Evolutionary conservation across 129 eudicot species (phyloP).

Genomic region (Tagetes erecta): DNA sequence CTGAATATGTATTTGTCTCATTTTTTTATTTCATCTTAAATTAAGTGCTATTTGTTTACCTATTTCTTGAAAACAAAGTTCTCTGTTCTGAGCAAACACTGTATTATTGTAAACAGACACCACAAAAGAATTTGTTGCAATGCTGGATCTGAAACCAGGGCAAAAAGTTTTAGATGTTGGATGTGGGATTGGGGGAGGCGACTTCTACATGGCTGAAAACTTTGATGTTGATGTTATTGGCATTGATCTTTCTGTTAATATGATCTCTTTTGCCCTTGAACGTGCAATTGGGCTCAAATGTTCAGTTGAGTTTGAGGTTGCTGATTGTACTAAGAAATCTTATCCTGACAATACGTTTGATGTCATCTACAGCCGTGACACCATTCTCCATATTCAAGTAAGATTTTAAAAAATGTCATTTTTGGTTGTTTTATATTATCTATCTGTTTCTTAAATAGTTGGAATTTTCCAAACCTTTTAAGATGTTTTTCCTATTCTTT

Average conservation of each 20-base stretch:
- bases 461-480: not conserved
- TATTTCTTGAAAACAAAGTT: not conserved
- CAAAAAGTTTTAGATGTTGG: slow-evolving; percentile 97
- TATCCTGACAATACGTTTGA: slow-evolving; percentile 82
- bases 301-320: slow-evolving; percentile 96
- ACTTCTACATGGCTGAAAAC: slow-evolving; percentile 93
- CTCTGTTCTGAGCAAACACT: not conserved
- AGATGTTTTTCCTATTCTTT: not conserved
- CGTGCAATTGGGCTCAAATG: slow-evolving; percentile 80
- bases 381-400: slow-evolving; percentile 97
- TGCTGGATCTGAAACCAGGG: slow-evolving; percentile 83
- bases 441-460: not conserved
- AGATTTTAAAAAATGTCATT: not conserved
- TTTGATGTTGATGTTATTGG: slow-evolving; percentile 87
- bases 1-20: not conserved
- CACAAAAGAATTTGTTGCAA: slow-evolving; percentile 82
- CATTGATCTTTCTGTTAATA: slow-evolving; percentile 92
- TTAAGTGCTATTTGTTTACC: not conserved
- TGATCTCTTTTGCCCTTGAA: slow-evolving; percentile 95
- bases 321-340: slow-evolving; percentile 89
- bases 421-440: not conserved
- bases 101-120: slow-evolving; percentile 63
- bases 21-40: not conserved
- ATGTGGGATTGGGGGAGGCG: slow-evolving; percentile 99
- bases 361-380: slow-evolving; percentile 96